Base-by-base conservation (phyloP, 768 basidiomycete genomes). In the Pulveroboletus sp. region DNA sequence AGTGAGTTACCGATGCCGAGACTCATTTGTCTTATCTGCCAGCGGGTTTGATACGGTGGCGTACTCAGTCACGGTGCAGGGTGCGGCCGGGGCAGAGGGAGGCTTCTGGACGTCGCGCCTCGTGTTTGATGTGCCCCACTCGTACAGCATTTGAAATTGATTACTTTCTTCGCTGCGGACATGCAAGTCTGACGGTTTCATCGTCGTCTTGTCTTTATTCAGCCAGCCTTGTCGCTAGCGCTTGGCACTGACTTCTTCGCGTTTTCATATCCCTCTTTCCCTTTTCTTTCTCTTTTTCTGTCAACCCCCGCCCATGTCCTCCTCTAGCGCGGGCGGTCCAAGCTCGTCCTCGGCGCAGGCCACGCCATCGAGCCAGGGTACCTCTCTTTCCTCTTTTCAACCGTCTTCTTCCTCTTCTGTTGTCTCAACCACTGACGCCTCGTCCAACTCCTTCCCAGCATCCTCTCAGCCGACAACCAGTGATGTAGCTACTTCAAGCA, bases 241-340 rank as follows among this genome's bases (percentile, higher is more conserved):
- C 5, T 45, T 42, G 35, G 6, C 22, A n/a, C n/a, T n/a, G n/a
- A n/a, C 22, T 5, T 39, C 23, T 58, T 45, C 41, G 16, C 26
- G n/a, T 45, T 41, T 40, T 13, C 16, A 2, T 12, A 38, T 46
- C 23, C 17, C 20, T 27, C 7, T 23, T 43, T 10, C 30, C 23
- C 49, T 35, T 43, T 34, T 26, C 49, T 35, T 45, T 50, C 16
- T 29, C 19, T n/a, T 19, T 36, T 43, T 31, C 20, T 26, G 30
- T 35, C 42, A 39, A 14, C 38, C 29, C 17, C 12, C 19, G 36
- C 48, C 44, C 51, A 62, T 64, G 59, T 63, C 63, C 45, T 45
- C 63, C n/a, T 17, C 56, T 12, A 41, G 3, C 24, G 5, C 24
- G 26, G 12, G 38, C 12, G 17, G 12, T 13, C 9, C 2, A 13